phyloP scores from a whole-genome alignment of 2,329 filamentous ascomycete species.

The Colletotrichum filicis region DNA sequence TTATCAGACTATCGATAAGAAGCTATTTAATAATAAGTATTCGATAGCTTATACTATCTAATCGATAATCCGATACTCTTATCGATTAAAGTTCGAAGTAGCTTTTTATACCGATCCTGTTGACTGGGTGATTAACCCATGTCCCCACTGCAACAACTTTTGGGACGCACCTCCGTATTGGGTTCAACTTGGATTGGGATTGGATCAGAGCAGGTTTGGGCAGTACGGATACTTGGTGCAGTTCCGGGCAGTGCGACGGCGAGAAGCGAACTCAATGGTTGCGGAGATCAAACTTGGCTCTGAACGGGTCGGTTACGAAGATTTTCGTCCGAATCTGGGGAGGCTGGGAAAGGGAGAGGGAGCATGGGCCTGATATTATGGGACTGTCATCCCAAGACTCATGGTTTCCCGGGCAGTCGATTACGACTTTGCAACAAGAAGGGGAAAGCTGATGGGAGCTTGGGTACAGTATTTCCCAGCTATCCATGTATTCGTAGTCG shows the following conservation, averaged over 20 bases:
- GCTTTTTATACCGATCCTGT: too few species aligned
- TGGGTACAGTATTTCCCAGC: too few species aligned
- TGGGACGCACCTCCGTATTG: too few species aligned
- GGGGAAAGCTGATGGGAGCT: not conserved
- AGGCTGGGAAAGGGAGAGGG: not conserved
- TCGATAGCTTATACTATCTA: too few species aligned
- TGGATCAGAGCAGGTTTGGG: not conserved
- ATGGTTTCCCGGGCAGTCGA: not conserved
- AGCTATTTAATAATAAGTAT: too few species aligned
- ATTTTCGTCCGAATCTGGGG: conserved; percentile 19
- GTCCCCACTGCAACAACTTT: too few species aligned
- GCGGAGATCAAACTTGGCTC: conserved; percentile 16
- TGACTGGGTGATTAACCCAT: too few species aligned
- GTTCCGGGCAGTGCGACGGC: not conserved
- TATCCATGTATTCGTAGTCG: too few species aligned
- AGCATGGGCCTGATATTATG: conserved; percentile 13
- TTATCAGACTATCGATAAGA: too few species aligned
- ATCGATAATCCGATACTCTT: too few species aligned
- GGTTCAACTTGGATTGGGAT: not conserved
- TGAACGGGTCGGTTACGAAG: conserved; percentile 10
- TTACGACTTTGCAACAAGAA: not conserved
- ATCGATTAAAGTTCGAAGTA: too few species aligned
- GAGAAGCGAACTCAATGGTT: not conserved
- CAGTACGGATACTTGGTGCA: not conserved
- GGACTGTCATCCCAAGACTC: not conserved